These are phyloP conservation scores for Beta lomatogona DNA, from an alignment of 179 eudicot genomes.

Conservation along the genomic window DNA sequence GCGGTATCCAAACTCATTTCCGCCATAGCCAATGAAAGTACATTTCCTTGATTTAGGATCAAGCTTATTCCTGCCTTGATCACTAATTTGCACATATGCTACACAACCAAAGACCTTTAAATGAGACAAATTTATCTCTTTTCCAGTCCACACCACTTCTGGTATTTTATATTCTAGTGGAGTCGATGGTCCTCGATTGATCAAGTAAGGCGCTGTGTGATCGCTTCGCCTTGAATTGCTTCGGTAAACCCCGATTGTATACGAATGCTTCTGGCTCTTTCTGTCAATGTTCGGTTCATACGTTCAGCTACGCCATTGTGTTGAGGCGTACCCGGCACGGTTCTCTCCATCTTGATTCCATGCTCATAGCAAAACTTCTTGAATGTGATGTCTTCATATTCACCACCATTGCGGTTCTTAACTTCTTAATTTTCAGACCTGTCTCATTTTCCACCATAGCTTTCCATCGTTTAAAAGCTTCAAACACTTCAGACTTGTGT, in stretches of 20 bases:
- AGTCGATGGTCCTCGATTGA: too few species aligned
- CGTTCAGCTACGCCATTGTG: not conserved
- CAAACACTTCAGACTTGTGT: not conserved
- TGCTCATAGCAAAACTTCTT: not conserved
- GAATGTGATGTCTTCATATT: not conserved
- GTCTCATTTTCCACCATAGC: constrained; percentile 1
- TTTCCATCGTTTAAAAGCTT: not conserved
- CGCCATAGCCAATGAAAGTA: constrained; percentile 22
- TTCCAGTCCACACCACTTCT: too few species aligned
- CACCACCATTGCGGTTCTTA: constrained; percentile 5
- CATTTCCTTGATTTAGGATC: not conserved
- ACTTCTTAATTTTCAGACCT: not conserved
- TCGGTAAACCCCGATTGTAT: too few species aligned
- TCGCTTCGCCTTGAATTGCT: not conserved
- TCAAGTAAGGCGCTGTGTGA: too few species aligned
- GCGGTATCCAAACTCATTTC: constrained; percentile 19
- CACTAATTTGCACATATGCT: too few species aligned
- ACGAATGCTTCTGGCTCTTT: constrained; percentile 1
- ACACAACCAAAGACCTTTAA: too few species aligned
- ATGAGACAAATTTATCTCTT: too few species aligned
- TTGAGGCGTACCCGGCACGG: not conserved
- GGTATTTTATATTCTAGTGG: too few species aligned
- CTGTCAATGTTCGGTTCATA: constrained; percentile 8
- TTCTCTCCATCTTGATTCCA: constrained; percentile 1
- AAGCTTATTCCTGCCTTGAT: too few species aligned